Percentiles rank a stretch among this genome's conserved stretches.
phyloP scores from a whole-genome alignment of 345 rosid genomes.

The Euphorbia pulcherrima region DNA sequence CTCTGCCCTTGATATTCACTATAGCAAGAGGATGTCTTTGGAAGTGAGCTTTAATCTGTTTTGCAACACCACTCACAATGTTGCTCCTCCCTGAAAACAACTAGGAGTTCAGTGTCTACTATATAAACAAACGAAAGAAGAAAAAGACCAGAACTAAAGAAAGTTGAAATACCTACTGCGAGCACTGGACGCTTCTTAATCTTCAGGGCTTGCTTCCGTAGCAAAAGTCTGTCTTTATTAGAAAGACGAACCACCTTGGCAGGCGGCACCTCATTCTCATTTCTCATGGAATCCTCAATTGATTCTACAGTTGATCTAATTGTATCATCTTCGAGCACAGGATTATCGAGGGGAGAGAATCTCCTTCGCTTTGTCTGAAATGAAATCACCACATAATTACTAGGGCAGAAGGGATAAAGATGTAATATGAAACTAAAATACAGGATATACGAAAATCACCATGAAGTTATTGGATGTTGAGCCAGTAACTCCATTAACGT shows the following conservation, averaged over 20 bases:
- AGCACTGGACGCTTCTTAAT: conserved; percentile 81
- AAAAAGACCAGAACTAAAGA: neutral
- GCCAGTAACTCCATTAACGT: conserved; percentile 20
- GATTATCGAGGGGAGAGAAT: conserved; percentile 15
- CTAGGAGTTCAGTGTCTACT: neutral
- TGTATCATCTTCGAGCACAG: conserved; percentile 24
- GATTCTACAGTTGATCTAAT: conserved; percentile 24
- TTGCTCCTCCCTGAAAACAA: conserved; percentile 96
- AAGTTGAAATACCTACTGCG: conserved; percentile 60
- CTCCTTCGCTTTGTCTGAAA: conserved; percentile 32
- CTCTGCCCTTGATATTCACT: conserved; percentile 87
- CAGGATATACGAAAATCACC: conserved; percentile 31
- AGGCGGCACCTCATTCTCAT: conserved; percentile 28
- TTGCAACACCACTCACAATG: conserved; percentile 70
- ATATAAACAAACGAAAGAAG: neutral
- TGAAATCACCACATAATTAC: conserved; percentile 20
- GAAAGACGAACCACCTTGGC: conserved; percentile 44
- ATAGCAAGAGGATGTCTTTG: conserved; percentile 75
- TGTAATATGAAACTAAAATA: conserved; percentile 15
- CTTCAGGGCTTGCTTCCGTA: conserved; percentile 81
- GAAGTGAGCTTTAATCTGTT: conserved; percentile 65
- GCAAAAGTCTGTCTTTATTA: conserved; percentile 79
- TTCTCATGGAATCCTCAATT: conserved; percentile 17
- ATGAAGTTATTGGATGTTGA: conserved; percentile 30
- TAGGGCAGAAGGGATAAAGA: conserved; percentile 7